phyloP scores from a whole-genome alignment of 139 green algal species.

The Chlorella sp. region DNA sequence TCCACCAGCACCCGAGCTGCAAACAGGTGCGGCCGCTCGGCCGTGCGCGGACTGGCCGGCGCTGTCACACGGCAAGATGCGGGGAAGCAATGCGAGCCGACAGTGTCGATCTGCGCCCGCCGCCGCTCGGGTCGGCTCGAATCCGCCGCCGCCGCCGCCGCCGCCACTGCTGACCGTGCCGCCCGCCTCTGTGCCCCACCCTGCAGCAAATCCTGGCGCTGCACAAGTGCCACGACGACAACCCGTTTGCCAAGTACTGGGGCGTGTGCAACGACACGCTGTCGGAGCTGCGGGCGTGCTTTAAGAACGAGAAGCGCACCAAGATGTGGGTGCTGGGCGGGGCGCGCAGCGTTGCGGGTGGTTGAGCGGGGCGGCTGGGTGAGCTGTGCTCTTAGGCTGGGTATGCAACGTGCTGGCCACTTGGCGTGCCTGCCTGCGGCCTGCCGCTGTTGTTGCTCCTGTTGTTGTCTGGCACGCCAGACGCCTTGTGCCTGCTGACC shows the following conservation, averaged over 20 bases:
- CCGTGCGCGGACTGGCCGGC: background rate
- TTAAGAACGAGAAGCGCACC: conserved; percentile 78
- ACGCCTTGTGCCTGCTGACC: no score
- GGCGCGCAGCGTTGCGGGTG: no score
- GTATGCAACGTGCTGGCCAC: no score
- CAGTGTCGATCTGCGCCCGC: background rate
- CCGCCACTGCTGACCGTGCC: background rate
- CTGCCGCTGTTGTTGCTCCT: no score
- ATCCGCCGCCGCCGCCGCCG: background rate
- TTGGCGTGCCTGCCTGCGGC: no score
- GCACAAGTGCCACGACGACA: conserved; percentile 67
- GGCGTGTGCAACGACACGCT: conserved; percentile 79
- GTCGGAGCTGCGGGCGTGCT: conserved; percentile 69
- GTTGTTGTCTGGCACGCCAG: no score
- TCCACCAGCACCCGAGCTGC: conserved; percentile 58
- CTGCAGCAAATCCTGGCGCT: conserved; percentile 78
- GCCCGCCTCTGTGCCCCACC: background rate
- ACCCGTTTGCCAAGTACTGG: conserved; percentile 70
- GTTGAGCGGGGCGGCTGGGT: no score
- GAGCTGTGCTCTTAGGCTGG: no score
- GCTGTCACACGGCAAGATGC: background rate
- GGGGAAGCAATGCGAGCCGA: background rate
- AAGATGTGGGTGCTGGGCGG: conserved; percentile 48
- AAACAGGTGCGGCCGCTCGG: conserved; percentile 22
- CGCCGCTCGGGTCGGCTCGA: background rate